phyloP scores from a whole-genome alignment of 179 eudicot genomes.

The Amaranthus tricolor region DNA sequence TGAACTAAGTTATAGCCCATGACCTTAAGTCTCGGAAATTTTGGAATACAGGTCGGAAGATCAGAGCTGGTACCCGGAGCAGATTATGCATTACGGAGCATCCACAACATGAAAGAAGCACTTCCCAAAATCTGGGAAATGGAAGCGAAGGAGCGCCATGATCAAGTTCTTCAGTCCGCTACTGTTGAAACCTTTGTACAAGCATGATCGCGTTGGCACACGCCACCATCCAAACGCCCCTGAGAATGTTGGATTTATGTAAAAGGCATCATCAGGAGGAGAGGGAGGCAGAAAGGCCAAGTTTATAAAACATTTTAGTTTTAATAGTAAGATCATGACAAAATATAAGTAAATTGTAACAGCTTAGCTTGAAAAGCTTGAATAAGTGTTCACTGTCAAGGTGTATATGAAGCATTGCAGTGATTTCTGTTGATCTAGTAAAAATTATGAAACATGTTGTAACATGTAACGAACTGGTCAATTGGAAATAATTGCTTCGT shows the following conservation, averaged over 20 bases:
- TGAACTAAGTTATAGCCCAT: background rate
- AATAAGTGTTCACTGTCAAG: slow-evolving; percentile 9
- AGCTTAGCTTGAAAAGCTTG: background rate
- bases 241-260: background rate
- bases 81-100: slow-evolving; percentile 74
- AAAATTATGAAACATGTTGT: too few relatives aligned
- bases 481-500: background rate
- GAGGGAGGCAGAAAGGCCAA: background rate
- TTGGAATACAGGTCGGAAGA: slow-evolving; percentile 69
- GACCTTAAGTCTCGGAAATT: background rate
- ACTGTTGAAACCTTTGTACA: slow-evolving; percentile 30
- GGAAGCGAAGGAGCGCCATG: slow-evolving; percentile 23
- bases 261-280: slow-evolving; percentile 2
- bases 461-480: background rate
- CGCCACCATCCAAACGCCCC: background rate
- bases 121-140: slow-evolving; percentile 78
- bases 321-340: background rate
- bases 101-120: slow-evolving; percentile 90
- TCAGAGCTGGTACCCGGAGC: slow-evolving; percentile 67
- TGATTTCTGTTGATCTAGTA: slow-evolving; percentile 4
- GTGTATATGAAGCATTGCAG: background rate
- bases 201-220: slow-evolving; percentile 16
- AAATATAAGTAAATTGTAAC: background rate
- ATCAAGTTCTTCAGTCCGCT: slow-evolving; percentile 19
- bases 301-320: background rate